Evolutionary conservation across 2,329 filamentous ascomycete genomes (phyloP).

Genomic region (Claviceps capensis): DNA sequence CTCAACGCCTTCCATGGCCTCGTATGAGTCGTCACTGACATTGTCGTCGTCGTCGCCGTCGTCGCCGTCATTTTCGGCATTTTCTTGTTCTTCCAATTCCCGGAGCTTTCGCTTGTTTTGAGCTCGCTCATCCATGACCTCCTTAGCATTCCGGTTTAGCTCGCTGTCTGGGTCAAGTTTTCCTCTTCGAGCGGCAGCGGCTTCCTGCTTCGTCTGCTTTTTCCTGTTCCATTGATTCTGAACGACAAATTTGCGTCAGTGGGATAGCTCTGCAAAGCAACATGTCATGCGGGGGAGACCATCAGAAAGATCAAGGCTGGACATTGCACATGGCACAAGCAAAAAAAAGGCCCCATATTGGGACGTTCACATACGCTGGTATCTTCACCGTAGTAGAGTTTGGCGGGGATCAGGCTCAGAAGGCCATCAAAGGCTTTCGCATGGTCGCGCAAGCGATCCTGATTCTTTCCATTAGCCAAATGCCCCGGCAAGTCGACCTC

Average conservation of each 20-base stretch:
- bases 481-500: background rate
- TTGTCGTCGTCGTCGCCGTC: conserved; percentile 31
- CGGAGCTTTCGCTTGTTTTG: conserved; percentile 70
- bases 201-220: conserved; percentile 89
- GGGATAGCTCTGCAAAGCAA: background rate
- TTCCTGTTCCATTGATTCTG: conserved; percentile 88
- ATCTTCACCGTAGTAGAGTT: conserved; percentile 82
- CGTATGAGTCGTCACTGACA: conserved; percentile 28
- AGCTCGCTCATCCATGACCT: conserved; percentile 73
- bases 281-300: background rate
- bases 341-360: background rate
- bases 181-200: conserved; percentile 65
- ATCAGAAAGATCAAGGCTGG: background rate
- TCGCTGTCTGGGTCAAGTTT: conserved; percentile 86
- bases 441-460: conserved; percentile 44
- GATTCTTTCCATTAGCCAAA: conserved; percentile 7
- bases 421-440: conserved; percentile 75
- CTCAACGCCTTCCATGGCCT: conserved; percentile 39
- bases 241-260: conserved; percentile 4
- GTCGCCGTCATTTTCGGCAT: conserved; percentile 23
- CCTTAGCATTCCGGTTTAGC: conserved; percentile 68
- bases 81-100: conserved; percentile 39
- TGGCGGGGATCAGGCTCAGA: conserved; percentile 76
- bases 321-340: background rate
- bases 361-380: conserved; percentile 50